These are phyloP conservation scores for Parathielavia appendiculata DNA, from an alignment of 495 filamentous ascomycete species.

Conservation along the genomic window DNA sequence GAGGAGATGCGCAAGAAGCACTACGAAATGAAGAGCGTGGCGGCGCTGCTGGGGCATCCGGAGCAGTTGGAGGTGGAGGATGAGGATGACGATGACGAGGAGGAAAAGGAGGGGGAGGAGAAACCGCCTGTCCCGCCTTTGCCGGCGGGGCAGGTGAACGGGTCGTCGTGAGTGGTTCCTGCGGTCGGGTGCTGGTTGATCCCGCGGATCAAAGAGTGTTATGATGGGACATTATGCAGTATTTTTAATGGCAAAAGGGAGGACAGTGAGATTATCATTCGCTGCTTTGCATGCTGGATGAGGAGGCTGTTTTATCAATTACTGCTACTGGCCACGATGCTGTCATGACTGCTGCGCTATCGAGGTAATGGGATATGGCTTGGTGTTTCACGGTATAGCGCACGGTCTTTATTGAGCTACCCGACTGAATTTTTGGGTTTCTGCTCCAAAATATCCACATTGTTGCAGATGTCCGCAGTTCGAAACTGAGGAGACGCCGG, in stretches of 20 bases:
- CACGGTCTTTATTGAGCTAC: not conserved
- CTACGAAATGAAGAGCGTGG: slow-evolving; percentile 98
- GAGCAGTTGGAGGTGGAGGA: slow-evolving; percentile 44
- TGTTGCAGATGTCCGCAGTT: not conserved
- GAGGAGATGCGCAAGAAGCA: slow-evolving; percentile 89
- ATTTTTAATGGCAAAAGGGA: no score
- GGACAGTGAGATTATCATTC: no score
- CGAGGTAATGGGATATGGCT: not conserved
- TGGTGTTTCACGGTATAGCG: not conserved
- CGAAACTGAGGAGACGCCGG: not conserved
- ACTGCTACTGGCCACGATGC: no score
- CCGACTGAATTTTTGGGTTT: not conserved
- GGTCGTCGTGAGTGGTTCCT: slow-evolving; percentile 16
- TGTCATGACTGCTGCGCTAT: no score
- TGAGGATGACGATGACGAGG: slow-evolving; percentile 24
- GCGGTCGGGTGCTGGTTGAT: not conserved
- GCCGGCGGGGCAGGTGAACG: slow-evolving; percentile 25
- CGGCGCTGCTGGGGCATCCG: slow-evolving; percentile 71
- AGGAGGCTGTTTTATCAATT: no score
- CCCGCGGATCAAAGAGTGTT: no score
- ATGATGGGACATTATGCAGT: no score
- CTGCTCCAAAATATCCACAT: not conserved
- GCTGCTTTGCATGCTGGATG: no score
- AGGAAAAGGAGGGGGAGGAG: slow-evolving; percentile 14
- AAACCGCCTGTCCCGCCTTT: slow-evolving; percentile 35